These are phyloP conservation scores for Pichia sp. DNA, from an alignment of 1,139 yeast species.

Conservation along the genomic window DNA sequence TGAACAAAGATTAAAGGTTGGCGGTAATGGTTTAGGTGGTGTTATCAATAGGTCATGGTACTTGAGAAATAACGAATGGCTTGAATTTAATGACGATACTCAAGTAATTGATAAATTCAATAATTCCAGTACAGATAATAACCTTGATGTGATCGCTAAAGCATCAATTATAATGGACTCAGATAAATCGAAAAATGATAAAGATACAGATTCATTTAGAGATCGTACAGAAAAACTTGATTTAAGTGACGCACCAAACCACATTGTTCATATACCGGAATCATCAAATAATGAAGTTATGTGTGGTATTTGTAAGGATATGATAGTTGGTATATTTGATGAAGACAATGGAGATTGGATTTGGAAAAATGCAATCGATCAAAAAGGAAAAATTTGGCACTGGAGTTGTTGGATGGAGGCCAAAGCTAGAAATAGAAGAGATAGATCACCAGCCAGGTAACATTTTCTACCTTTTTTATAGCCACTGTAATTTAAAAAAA, in stretches of 20 bases:
- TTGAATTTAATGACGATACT: conserved; percentile 55
- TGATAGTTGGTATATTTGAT: conserved; percentile 70
- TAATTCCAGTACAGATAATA: not conserved
- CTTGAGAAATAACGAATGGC: conserved; percentile 69
- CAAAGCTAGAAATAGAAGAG: conserved; percentile 21
- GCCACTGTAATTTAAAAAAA: not conserved
- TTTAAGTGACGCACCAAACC: conserved; percentile 24
- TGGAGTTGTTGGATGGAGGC: conserved; percentile 78
- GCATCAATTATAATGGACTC: not conserved
- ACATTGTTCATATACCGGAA: conserved; percentile 65
- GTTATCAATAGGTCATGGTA: conserved; percentile 82
- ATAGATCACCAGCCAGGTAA: conserved; percentile 24
- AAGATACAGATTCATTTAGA: conserved; percentile 16
- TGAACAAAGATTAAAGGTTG: conserved; percentile 64
- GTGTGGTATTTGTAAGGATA: conserved; percentile 87
- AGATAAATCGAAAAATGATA: not conserved
- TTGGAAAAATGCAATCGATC: conserved; percentile 74
- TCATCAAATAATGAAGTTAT: conserved; percentile 62
- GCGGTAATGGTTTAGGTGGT: conserved; percentile 29
- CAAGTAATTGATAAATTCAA: conserved; percentile 23
- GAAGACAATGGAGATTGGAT: conserved; percentile 95
- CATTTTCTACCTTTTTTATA: not conserved
- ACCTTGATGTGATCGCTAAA: not conserved
- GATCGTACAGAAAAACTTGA: conserved; percentile 21
- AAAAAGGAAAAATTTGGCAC: conserved; percentile 60